A percentile compares a stretch with the other conserved stretches of the same genome.
Evolutionary conservation across 31 red algal genomes (phyloP).

Genomic region (Odonthalia washingtoniensis): DNA sequence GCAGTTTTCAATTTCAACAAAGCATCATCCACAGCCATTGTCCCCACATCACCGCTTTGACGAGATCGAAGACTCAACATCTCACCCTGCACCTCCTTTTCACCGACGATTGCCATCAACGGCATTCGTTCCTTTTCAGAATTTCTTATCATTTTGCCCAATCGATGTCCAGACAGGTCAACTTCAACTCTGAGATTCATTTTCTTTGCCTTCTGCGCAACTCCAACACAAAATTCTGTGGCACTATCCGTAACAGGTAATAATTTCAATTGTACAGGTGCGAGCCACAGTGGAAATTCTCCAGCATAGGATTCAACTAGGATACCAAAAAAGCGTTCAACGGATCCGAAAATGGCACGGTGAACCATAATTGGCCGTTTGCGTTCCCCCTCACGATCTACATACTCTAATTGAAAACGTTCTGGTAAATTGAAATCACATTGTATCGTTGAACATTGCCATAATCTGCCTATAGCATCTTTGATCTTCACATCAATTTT

Average conservation of each 20-base stretch:
- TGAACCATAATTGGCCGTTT: slow-evolving; percentile 99
- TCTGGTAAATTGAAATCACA: slow-evolving; percentile 99
- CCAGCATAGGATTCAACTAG: slow-evolving; percentile 95
- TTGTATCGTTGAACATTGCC: slow-evolving; percentile 99
- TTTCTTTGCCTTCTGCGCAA: slow-evolving; percentile 35
- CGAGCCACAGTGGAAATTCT: slow-evolving; percentile 99
- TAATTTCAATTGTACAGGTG: slow-evolving; percentile 93
- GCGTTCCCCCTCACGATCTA: slow-evolving; percentile 60
- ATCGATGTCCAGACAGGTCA: slow-evolving; percentile 82
- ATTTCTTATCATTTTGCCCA: slow-evolving; percentile 97
- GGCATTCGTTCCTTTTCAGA: slow-evolving; percentile 89
- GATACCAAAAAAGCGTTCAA: slow-evolving; percentile 99
- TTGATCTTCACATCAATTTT: slow-evolving; percentile 99
- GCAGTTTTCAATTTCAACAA: slow-evolving; percentile 57
- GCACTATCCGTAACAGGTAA: slow-evolving; percentile 86
- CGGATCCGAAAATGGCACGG: slow-evolving; percentile 96
- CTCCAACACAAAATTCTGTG: slow-evolving; percentile 71
- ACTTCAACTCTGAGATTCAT: slow-evolving; percentile 85
- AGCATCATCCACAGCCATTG: slow-evolving; percentile 39
- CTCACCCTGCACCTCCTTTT: slow-evolving; percentile 75
- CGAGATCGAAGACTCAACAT: slow-evolving; percentile 80
- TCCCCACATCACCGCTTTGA: slow-evolving; percentile 83
- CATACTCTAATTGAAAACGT: slow-evolving; percentile 97
- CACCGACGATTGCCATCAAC: slow-evolving; percentile 95
- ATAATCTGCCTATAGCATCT: slow-evolving; percentile 98